Base-by-base conservation (phyloP, 441 rosid genomes). In the Euphorbia neoarborescens region DNA sequence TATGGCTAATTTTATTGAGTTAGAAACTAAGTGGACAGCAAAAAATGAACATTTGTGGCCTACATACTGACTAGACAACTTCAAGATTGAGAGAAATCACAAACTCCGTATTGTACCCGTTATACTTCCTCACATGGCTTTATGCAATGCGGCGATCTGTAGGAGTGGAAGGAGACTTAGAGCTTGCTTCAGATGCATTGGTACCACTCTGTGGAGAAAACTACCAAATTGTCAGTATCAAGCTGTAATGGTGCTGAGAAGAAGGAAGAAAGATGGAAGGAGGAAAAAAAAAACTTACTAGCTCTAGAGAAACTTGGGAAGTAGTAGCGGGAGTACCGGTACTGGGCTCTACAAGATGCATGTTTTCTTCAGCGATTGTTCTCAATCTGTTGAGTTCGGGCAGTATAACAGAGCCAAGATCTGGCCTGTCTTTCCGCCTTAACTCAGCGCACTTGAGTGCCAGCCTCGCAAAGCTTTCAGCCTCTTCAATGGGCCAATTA, bases 381-480 rank as follows among this genome's bases (percentile, higher is more conserved):
- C 92, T 85, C 78, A 90, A 76, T 76, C 85, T 84, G 79, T 90
- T 79, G 19, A 94, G 90, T 76, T 85, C 89, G 12, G 94, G 96
- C 84, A 94, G 71, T 13, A 91, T 75, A 61, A 82, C 88, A 71
- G 79, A 87, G 32, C 87, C 89, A 37, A 90, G 89, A 76, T 94
- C 96, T 0, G 97, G 97, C 65, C 97, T 81, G 75, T 94, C 99
- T 76, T 88, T 94, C 59, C 97, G 75, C 78, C 99, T 87, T 28
- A 90, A 72, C 84, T 90, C 92, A 10, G 99, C 78, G 64, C 96
- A 94, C 80, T 87, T 76, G 22, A 94, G 84, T 8, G 99, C 83
- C 67, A 94, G 54, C 72, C 77, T 79, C n/a, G 92, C 96, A 70
- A 91, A 88, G 59, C 50, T 42, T 78, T 78, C 53, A 40, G 97